These are phyloP conservation scores for Phialophora chinensis DNA, from an alignment of 2,329 filamentous ascomycete species.

Conservation along the genomic window DNA sequence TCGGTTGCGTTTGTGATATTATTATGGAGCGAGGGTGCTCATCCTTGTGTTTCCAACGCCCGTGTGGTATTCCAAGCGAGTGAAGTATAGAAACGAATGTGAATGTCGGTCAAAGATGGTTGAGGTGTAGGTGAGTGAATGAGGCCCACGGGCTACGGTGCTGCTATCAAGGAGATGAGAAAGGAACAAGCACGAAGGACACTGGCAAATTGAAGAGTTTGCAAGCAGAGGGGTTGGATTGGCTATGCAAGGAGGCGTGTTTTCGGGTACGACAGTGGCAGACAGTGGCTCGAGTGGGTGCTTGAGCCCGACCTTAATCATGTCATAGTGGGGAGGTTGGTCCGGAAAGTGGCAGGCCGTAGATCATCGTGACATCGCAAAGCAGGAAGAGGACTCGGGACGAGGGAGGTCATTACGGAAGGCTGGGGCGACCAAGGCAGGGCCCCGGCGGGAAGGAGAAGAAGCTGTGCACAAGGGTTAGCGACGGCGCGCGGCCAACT, in stretches of 20 bases:
- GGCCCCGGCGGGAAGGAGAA: slow-evolving; percentile 3
- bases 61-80: not conserved
- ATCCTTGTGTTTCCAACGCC: slow-evolving; percentile 4
- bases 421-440: slow-evolving; percentile 9
- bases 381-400: not conserved
- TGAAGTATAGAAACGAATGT: slow-evolving; percentile 4
- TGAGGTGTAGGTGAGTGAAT: not conserved
- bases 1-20: slow-evolving; percentile 11
- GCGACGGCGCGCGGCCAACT: slow-evolving; percentile 6
- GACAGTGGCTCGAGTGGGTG: slow-evolving; percentile 1
- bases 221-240: slow-evolving; percentile 4
- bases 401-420: slow-evolving; percentile 3
- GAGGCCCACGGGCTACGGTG: not conserved
- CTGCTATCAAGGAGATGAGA: not conserved
- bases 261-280: not conserved
- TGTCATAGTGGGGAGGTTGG: slow-evolving; percentile 23
- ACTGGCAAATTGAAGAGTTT: slow-evolving; percentile 20
- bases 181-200: slow-evolving; percentile 2
- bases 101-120: not conserved
- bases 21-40: slow-evolving; percentile 10
- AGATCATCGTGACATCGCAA: slow-evolving; percentile 19
- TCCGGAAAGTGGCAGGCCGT: slow-evolving; percentile 4
- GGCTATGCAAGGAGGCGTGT: slow-evolving; percentile 12
- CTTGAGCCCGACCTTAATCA: slow-evolving; percentile 18
- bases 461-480: not conserved